These are phyloP conservation scores for Aquanectria penicillioides DNA, from an alignment of 2,329 filamentous ascomycete genomes.

Conservation along the genomic window DNA sequence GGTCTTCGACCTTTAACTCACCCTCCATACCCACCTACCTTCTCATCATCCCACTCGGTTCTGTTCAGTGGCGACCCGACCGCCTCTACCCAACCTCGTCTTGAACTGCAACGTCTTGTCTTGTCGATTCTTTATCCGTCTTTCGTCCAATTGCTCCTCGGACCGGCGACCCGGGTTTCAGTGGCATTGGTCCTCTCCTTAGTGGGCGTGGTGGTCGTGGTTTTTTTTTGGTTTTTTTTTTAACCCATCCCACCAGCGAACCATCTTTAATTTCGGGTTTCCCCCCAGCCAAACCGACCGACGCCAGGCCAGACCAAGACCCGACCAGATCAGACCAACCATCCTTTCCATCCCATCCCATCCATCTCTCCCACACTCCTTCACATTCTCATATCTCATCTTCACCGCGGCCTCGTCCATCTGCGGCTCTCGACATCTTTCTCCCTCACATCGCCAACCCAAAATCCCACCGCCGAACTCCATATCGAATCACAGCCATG, in stretches of 20 bases:
- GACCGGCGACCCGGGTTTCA: conserved; percentile 5
- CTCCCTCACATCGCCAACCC: conserved; percentile 23
- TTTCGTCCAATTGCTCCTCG: conserved; percentile 1
- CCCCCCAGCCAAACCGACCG: conserved; percentile 37
- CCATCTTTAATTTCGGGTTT: conserved; percentile 42
- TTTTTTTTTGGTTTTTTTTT: too few species aligned
- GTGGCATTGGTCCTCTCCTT: conserved; percentile 21
- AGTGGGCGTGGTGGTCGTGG: conserved; percentile 22
- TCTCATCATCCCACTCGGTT: too few species aligned
- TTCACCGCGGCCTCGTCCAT: conserved; percentile 7
- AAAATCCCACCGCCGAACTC: conserved; percentile 26
- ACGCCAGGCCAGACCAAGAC: conserved; percentile 39
- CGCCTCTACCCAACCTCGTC: neutral
- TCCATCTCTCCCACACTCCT: conserved; percentile 32
- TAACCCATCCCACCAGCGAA: conserved; percentile 34
- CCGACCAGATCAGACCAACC: conserved; percentile 38
- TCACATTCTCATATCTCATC: conserved; percentile 26
- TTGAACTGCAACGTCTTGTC: too few species aligned
- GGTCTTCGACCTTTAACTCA: too few species aligned
- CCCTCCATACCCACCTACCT: too few species aligned
- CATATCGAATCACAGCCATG: conserved; percentile 56
- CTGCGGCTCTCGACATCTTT: conserved; percentile 19
- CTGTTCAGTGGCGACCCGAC: too few species aligned
- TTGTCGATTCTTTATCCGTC: too few species aligned
- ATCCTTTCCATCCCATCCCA: conserved; percentile 33